Evolutionary conservation across 139 green algal species (phyloP).

Genomic region (Yamagishiella unicocca): DNA sequence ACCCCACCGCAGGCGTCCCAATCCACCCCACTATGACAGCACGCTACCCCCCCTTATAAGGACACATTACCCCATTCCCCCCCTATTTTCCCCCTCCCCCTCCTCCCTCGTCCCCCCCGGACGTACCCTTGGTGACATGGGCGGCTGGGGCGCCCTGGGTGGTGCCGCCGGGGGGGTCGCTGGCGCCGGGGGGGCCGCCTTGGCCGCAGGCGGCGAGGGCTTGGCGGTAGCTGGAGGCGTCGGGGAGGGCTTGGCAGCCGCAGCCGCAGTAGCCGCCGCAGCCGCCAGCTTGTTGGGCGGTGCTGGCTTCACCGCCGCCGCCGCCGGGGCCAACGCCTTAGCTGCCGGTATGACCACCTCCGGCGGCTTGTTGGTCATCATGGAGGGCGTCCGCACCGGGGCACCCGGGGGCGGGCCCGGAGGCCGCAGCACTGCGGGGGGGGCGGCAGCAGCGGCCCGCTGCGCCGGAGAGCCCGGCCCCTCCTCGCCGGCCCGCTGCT

Average conservation of each 20-base stretch:
- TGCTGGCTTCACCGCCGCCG: slow-evolving; percentile 3
- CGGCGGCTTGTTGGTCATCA: neutral
- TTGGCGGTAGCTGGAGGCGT: neutral
- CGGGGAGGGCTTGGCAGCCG: neutral
- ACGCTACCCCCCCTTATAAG: too few relatives aligned
- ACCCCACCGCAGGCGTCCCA: too few relatives aligned
- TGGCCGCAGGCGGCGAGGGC: neutral
- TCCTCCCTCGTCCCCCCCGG: too few relatives aligned
- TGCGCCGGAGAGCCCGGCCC: too few relatives aligned
- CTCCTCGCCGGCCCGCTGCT: neutral
- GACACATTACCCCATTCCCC: too few relatives aligned
- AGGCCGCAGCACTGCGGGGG: too few relatives aligned
- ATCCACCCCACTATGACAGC: too few relatives aligned
- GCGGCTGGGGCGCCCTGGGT: slow-evolving; percentile 1
- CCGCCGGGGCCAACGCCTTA: neutral
- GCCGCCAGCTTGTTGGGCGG: neutral
- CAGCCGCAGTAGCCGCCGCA: neutral
- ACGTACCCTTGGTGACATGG: neutral
- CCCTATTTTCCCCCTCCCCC: too few relatives aligned
- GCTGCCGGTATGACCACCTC: neutral
- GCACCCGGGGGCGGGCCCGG: too few relatives aligned
- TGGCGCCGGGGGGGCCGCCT: neutral
- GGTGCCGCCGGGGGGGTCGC: too few relatives aligned
- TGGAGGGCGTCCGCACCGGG: too few relatives aligned
- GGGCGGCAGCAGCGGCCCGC: too few relatives aligned